A percentile compares a stretch with the other conserved stretches of the same genome.
Conservation (phyloP, 192 early-diverging fungal species). For the Paraglomus brasilianum region DNA sequence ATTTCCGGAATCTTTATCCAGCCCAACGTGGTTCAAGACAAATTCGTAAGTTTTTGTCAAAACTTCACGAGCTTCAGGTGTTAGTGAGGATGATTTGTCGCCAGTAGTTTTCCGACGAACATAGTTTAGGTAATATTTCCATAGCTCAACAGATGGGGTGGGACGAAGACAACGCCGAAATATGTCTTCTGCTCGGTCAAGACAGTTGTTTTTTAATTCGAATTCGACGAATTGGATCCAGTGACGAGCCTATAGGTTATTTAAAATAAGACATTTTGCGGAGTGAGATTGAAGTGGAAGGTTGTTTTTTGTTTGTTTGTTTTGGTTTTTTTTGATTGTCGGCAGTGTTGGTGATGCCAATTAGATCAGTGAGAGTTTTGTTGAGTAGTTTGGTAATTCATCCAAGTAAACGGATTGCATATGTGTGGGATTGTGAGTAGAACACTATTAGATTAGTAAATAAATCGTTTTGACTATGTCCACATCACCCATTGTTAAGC, state of each 20-base stretch:
- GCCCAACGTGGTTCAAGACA: conserved; percentile 82
- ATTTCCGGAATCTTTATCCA: conserved; percentile 82
- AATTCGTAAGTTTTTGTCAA: conserved; percentile 87
- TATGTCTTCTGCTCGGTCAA: conserved; percentile 75
- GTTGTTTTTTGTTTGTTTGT: background rate
- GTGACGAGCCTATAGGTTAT: conserved; percentile 54
- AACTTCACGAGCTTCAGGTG: conserved; percentile 61
- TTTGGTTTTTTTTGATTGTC: too few species aligned
- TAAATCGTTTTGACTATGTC: too few species aligned
- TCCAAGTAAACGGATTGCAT: conserved; percentile 6
- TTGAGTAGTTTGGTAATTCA: background rate
- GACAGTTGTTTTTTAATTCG: conserved; percentile 76
- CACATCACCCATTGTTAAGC: too few species aligned
- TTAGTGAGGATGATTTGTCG: conserved; percentile 43
- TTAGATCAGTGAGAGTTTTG: background rate
- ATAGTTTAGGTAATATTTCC: conserved; percentile 87
- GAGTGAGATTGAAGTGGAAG: background rate
- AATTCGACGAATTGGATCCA: conserved; percentile 79
- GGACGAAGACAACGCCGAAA: conserved; percentile 78
- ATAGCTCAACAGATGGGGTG: conserved; percentile 85
- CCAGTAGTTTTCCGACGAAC: conserved; percentile 72
- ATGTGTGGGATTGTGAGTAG: conserved; percentile 27
- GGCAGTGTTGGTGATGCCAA: too few species aligned
- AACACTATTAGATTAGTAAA: background rate
- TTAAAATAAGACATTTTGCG: conserved; percentile 2